These are phyloP conservation scores for Tillandsia fasciculata DNA, from an alignment of 176 grass and related monocot genomes.

Conservation along the genomic window DNA sequence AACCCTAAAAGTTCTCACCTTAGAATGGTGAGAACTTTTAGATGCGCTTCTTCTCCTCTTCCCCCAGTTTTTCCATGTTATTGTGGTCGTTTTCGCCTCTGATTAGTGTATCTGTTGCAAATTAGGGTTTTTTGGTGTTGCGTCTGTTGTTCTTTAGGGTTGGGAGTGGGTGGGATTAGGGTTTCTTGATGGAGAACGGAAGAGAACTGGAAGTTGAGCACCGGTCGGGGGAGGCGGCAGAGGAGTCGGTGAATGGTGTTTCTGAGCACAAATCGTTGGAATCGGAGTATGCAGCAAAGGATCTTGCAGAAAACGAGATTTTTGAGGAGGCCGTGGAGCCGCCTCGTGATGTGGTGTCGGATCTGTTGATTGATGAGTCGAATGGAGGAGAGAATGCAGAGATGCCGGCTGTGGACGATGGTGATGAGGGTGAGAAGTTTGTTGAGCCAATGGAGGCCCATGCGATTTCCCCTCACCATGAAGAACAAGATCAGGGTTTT, in stretches of 20 bases:
- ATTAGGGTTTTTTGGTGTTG: too few species aligned
- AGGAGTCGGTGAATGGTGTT: not conserved
- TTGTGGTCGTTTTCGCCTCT: too few species aligned
- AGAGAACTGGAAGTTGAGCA: not conserved
- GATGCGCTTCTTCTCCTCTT: too few species aligned
- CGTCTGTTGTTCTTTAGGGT: too few species aligned
- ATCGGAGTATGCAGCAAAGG: not conserved
- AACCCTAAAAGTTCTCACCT: too few species aligned
- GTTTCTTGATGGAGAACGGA: conserved; percentile 2
- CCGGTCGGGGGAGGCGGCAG: not conserved
- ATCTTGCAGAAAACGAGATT: conserved; percentile 7
- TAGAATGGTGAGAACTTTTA: too few species aligned
- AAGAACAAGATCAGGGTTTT: not conserved
- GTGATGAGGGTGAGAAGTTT: not conserved
- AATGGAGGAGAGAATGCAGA: not conserved
- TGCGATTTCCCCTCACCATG: not conserved
- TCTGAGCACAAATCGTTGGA: not conserved
- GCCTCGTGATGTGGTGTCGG: not conserved
- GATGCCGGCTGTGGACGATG: not conserved
- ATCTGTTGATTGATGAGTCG: not conserved
- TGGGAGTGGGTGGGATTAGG: too few species aligned
- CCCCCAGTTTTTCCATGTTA: too few species aligned
- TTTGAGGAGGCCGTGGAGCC: conserved; percentile 21
- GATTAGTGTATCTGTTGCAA: too few species aligned
- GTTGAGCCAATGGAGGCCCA: not conserved